Evolutionary conservation across 1,139 yeast genomes (phyloP).

Genomic region (Sugiyamaella castrensis): DNA sequence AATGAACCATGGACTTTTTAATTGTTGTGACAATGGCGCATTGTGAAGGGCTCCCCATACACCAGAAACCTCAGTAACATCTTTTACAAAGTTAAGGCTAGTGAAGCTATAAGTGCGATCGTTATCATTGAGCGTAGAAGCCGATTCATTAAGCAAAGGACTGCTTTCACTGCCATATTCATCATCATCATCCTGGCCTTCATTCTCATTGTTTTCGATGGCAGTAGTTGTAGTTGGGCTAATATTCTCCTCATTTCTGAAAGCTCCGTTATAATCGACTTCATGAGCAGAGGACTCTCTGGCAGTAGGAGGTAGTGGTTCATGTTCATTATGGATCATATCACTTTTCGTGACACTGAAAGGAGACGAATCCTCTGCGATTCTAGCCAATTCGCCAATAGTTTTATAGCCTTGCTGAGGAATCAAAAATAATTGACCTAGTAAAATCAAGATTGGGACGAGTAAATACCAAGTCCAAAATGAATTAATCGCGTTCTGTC

Average conservation of each 20-base stretch:
- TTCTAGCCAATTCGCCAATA: slow-evolving; percentile 17
- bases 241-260: not conserved
- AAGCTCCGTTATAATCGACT: slow-evolving; percentile 18
- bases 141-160: slow-evolving; percentile 5
- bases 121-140: no score
- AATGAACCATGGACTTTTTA: slow-evolving; percentile 72
- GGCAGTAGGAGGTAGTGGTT: not conserved
- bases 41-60: slow-evolving; percentile 85
- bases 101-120: not conserved
- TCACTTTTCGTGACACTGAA: slow-evolving; percentile 1
- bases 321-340: not conserved
- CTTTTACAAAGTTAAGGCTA: slow-evolving; percentile 32
- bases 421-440: slow-evolving; percentile 75
- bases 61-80: slow-evolving; percentile 52
- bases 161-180: slow-evolving; percentile 8
- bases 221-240: not conserved
- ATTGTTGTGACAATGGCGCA: slow-evolving; percentile 56
- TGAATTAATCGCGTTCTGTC: slow-evolving; percentile 36
- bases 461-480: slow-evolving; percentile 66
- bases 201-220: not conserved
- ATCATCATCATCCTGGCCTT: slow-evolving; percentile 5
- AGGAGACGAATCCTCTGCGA: slow-evolving; percentile 13
- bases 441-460: slow-evolving; percentile 70
- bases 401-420: slow-evolving; percentile 43
- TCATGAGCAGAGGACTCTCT: slow-evolving; percentile 6